Conservation (phyloP, 192 early-diverging fungal genomes). For the Oehlia diaphana region DNA sequence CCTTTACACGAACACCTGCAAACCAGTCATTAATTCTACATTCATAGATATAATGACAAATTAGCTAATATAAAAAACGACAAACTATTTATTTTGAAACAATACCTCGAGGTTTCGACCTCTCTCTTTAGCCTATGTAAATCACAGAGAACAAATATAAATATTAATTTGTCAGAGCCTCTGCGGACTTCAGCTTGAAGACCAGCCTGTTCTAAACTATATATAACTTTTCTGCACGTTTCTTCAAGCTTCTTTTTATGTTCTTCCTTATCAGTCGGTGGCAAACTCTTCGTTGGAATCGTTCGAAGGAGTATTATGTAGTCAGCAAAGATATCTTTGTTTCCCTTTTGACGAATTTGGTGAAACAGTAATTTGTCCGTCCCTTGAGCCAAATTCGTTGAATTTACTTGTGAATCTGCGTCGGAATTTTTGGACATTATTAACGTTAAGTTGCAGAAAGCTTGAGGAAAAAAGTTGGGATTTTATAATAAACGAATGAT, state of each 20-base stretch:
- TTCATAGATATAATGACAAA: constrained; percentile 16
- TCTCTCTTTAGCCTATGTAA: constrained; percentile 51
- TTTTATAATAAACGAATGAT: no score
- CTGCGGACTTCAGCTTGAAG: constrained; percentile 64
- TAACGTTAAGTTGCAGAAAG: no score
- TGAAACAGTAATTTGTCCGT: constrained; percentile 13
- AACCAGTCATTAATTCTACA: constrained; percentile 74
- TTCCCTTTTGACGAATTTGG: neutral
- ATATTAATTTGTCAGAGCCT: constrained; percentile 52
- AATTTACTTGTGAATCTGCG: neutral
- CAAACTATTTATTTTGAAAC: neutral
- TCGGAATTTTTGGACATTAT: neutral
- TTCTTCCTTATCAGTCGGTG: neutral
- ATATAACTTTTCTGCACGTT: constrained; percentile 53
- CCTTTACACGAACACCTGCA: constrained; percentile 57
- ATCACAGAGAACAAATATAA: constrained; percentile 71
- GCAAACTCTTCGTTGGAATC: neutral
- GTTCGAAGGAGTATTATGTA: constrained; percentile 5
- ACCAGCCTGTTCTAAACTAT: constrained; percentile 56
- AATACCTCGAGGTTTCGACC: constrained; percentile 44
- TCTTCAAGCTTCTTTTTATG: neutral
- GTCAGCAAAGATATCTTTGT: constrained; percentile 19
- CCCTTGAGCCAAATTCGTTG: neutral
- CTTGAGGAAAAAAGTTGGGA: no score
- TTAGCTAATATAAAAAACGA: neutral